Conservation (phyloP, 352 stramenopile species). For the Thraustotheca clavata region DNA sequence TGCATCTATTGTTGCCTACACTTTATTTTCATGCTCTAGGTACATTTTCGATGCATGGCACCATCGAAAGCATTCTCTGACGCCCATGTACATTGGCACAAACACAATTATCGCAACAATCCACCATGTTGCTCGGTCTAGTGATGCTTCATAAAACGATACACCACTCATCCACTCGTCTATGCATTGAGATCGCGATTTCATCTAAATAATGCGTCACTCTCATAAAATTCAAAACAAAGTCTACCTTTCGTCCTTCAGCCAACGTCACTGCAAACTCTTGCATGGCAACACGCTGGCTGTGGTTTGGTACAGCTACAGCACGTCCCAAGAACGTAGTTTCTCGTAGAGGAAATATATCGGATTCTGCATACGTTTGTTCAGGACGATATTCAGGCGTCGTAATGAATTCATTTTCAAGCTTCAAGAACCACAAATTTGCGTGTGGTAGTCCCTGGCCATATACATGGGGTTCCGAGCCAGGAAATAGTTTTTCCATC, state of each 20-base stretch:
- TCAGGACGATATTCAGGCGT: neutral
- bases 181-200: conserved; percentile 2
- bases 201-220: conserved; percentile 3
- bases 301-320: conserved; percentile 5
- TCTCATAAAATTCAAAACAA: neutral
- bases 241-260: neutral
- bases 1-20: neutral
- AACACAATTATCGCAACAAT: neutral
- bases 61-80: neutral
- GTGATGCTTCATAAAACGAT: conserved; percentile 5
- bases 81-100: neutral
- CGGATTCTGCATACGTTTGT: neutral
- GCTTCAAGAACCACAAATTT: conserved; percentile 15
- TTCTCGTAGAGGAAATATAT: conserved; percentile 9
- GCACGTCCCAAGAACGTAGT: neutral
- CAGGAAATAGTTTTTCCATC: neutral
- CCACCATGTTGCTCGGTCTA: neutral
- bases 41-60: conserved; percentile 1
- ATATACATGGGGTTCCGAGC: neutral
- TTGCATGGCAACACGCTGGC: conserved; percentile 2
- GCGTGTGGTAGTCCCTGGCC: conserved; percentile 4
- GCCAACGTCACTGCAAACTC: neutral
- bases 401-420: neutral
- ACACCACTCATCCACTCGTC: conserved; percentile 2
- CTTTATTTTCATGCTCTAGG: neutral